Conservation (phyloP, 1,139 yeast species). For the Dujonia santamariae region DNA sequence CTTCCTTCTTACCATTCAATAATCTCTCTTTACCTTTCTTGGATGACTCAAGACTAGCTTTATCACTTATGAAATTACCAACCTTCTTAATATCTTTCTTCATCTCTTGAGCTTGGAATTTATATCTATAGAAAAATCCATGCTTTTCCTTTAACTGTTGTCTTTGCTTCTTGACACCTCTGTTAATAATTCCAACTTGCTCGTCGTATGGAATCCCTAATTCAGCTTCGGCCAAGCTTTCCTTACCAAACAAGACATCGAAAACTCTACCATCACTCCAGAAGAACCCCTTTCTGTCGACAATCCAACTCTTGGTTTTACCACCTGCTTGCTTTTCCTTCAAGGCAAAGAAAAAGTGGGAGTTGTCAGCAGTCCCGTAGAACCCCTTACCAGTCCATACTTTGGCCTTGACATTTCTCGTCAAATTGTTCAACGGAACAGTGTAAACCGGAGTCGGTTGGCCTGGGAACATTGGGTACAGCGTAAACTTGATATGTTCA, state of each 20-base stretch:
- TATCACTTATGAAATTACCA: conserved; percentile 15
- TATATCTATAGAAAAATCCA: conserved; percentile 41
- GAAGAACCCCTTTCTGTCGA: conserved; percentile 80
- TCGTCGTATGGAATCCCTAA: conserved; percentile 70
- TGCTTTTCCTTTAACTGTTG: conserved; percentile 35
- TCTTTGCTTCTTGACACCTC: conserved; percentile 39
- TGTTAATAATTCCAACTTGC: conserved; percentile 40
- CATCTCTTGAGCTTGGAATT: conserved; percentile 34
- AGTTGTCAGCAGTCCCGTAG: conserved; percentile 77
- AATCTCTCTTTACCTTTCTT: conserved; percentile 7
- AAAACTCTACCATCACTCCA: conserved; percentile 91
- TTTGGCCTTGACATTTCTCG: conserved; percentile 59
- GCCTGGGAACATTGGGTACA: conserved; percentile 76
- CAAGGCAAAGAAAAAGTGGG: conserved; percentile 70
- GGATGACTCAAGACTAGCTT: conserved; percentile 4
- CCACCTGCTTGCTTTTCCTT: conserved; percentile 47
- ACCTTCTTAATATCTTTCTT: conserved; percentile 28
- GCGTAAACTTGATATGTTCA: conserved; percentile 59
- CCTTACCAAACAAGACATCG: conserved; percentile 78
- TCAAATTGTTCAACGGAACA: conserved; percentile 54
- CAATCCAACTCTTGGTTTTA: conserved; percentile 65
- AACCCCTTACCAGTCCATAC: conserved; percentile 86
- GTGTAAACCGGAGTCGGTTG: conserved; percentile 73
- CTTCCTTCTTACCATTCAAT: conserved; percentile 8
- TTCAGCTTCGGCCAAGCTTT: conserved; percentile 71